A percentile compares a stretch with the other conserved stretches of the same genome.
Conservation (phyloP, 23 red algal species). For the Agarophyton chilense region DNA sequence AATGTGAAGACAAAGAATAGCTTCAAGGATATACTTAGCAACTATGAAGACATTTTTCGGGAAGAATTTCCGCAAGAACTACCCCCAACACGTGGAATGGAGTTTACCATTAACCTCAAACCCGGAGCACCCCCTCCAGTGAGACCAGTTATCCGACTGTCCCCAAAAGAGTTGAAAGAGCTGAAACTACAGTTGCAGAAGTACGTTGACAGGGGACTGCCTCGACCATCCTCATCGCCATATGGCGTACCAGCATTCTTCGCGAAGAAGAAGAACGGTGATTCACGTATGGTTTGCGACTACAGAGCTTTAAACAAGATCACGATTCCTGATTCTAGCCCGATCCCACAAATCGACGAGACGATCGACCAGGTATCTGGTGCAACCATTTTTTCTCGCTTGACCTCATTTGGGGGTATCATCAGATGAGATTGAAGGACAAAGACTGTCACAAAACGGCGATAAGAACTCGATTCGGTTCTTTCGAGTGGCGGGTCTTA, state of each 20-base stretch:
- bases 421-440: not conserved
- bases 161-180: too few relatives aligned
- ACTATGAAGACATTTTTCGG: not conserved
- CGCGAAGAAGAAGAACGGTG: constrained; percentile 2
- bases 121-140: too few relatives aligned
- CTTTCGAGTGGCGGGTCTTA: constrained; percentile 11
- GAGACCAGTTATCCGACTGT: too few relatives aligned
- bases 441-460: constrained; percentile 14
- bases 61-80: constrained; percentile 17
- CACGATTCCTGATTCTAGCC: too few relatives aligned
- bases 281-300: not conserved
- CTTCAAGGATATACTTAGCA: not conserved
- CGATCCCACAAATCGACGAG: too few relatives aligned
- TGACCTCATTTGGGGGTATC: not conserved
- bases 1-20: not conserved
- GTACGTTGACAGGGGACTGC: constrained; percentile 16
- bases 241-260: constrained; percentile 36
- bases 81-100: not conserved
- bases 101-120: too few relatives aligned
- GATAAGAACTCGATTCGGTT: constrained; percentile 16
- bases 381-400: constrained; percentile 24
- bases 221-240: constrained; percentile 1
- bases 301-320: too few relatives aligned
- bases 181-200: too few relatives aligned
- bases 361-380: too few relatives aligned